Evolutionary conservation across 257 asterid species (phyloP), one percentile per base, ranked within the genome.

Genomic region (Nicotiana undulata): DNA sequence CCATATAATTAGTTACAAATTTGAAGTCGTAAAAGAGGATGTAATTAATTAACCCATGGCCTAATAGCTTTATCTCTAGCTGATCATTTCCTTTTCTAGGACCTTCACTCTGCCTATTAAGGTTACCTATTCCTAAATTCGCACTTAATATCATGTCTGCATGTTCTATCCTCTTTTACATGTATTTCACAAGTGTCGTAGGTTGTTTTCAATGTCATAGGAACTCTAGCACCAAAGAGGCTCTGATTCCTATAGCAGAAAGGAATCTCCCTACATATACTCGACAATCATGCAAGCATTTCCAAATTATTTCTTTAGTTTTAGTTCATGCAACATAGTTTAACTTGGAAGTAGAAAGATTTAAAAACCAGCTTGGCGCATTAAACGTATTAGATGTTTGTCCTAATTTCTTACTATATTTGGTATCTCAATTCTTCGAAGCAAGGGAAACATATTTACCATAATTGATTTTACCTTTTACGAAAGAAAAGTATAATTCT

Each of bases 21-120:
- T 70, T 20, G 37, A 44, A 20, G 34, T 12, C 13, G 46, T 34
- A n/a, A 68, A 7, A n/a, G 12, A n/a, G 64, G 64, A 20, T n/a
- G 61, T 2, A 18, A 6, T 55, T 17, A 55, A 49, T 10, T 49
- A 49, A 55, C 24, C 5, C 58, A 18, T 16, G 61, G 61, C 18
- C 61, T 55, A 5, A 18, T 24, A 55, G 61, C 61, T 55, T 55
- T 55, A 8, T 26, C 37, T 12, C 32, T 15, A 63, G 32, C 37
- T 70, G 77, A 70, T 44, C 59, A 70, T 22, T 70, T 70, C 56
- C 77, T 70, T 70, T 68, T 70, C 59, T 70, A 13, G 77, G 58
- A 70, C 58, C 58, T 70, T 44, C 29, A 70, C 6, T 70, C 53
- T 3, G 34, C 7, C 59, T 70, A 40, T 44, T 70, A 44, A 44